Percentiles rank a stretch among this genome's conserved stretches.
Conservation (phyloP, 768 basidiomycete genomes). For the Leccinum imitatum region DNA sequence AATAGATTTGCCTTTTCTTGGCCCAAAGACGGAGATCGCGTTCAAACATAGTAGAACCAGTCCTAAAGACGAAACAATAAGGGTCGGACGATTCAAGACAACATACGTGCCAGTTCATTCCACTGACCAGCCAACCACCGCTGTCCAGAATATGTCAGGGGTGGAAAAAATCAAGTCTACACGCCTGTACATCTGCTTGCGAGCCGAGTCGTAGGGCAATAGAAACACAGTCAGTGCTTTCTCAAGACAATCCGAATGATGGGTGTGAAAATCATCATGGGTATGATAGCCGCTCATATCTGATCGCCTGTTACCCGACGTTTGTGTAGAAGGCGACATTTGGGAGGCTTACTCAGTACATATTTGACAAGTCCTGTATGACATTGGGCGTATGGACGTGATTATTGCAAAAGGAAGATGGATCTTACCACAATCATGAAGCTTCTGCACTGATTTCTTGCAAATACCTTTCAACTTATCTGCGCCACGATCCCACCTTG, state of each 20-base stretch:
- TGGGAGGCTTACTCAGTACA: conserved; percentile 64
- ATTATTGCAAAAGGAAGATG: background rate
- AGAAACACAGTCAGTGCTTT: conserved; percentile 81
- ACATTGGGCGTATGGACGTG: background rate
- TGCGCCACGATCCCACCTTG: conserved; percentile 42
- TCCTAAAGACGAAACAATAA: conserved; percentile 43
- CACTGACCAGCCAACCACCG: conserved; percentile 83
- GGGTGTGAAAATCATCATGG: conserved; percentile 51
- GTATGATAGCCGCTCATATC: conserved; percentile 62
- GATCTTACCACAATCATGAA: conserved; percentile 56
- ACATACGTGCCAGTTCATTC: background rate
- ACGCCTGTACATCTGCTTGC: conserved; percentile 55
- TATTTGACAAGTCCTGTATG: conserved; percentile 69
- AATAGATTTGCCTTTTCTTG: conserved; percentile 51
- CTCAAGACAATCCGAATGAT: conserved; percentile 80
- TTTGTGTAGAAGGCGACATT: background rate
- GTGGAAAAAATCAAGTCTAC: conserved; percentile 83
- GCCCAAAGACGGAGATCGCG: conserved; percentile 78
- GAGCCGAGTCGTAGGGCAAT: conserved; percentile 44
- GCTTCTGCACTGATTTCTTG: conserved; percentile 52
- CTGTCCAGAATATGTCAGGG: conserved; percentile 81
- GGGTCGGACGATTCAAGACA: background rate
- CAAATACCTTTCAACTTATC: conserved; percentile 61
- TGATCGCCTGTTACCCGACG: conserved; percentile 28
- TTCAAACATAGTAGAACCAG: conserved; percentile 88